A percentile compares a stretch with the other conserved stretches of the same genome.
Conservation (phyloP, 2,329 filamentous ascomycete genomes). For the Coniochaeta sp. region DNA sequence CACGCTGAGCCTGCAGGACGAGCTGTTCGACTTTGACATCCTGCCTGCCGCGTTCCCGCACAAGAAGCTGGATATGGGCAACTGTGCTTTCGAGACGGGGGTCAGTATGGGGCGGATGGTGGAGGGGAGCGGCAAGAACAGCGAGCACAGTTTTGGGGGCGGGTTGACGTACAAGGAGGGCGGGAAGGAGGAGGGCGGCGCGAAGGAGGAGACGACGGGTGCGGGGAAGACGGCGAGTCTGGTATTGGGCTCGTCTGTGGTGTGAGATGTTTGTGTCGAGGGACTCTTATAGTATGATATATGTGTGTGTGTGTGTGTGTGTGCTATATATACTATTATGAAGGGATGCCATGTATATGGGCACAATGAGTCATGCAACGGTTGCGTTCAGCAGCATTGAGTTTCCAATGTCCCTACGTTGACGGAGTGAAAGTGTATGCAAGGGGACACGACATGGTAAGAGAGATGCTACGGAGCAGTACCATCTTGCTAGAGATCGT, state of each 20-base stretch:
- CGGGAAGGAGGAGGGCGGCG: background rate
- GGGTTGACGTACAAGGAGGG: slow-evolving; percentile 38
- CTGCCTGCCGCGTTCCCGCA: slow-evolving; percentile 49
- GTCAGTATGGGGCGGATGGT: slow-evolving; percentile 34
- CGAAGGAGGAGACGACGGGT: background rate
- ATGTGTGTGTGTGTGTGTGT: no score
- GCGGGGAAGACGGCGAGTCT: background rate
- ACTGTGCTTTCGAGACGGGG: slow-evolving; percentile 56
- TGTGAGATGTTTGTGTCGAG: background rate
- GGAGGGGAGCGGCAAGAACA: slow-evolving; percentile 32
- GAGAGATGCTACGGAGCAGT: no score
- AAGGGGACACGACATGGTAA: no score
- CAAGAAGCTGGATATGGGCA: slow-evolving; percentile 53
- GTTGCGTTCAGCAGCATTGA: no score
- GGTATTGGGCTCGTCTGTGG: background rate
- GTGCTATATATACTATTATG: no score
- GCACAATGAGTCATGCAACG: no score
- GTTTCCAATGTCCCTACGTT: no score
- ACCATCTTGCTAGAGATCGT: no score
- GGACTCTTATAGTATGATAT: no score
- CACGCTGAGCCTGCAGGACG: slow-evolving; percentile 79
- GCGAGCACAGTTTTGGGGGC: slow-evolving; percentile 40
- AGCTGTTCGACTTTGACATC: slow-evolving; percentile 94
- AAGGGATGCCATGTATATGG: no score
- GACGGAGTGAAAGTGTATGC: no score